phyloP scores from a whole-genome alignment of 192 early-diverging fungal species.

The Rhizophlyctis rosea region DNA sequence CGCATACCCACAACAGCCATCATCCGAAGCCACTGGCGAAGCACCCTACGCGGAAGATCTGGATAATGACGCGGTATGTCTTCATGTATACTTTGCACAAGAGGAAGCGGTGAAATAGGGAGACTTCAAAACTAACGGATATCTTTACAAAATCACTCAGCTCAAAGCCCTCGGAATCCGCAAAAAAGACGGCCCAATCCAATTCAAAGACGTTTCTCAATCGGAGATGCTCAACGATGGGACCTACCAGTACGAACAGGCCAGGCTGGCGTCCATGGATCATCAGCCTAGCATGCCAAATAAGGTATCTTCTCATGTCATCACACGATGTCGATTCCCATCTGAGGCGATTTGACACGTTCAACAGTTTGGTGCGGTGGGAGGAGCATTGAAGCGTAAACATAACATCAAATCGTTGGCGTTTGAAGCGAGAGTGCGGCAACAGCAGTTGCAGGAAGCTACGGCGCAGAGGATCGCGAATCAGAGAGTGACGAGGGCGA shows the following conservation, averaged over 20 bases:
- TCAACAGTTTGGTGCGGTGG: neutral
- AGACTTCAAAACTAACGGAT: neutral
- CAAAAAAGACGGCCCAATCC: neutral
- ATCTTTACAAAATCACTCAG: neutral
- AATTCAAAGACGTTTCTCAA: conserved; percentile 16
- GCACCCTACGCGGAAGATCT: conserved; percentile 2
- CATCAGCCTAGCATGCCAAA: neutral
- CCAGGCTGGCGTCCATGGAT: neutral
- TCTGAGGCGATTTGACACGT: neutral
- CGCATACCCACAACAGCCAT: neutral
- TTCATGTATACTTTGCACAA: neutral
- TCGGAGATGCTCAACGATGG: conserved; percentile 6
- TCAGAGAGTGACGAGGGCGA: conserved; percentile 9
- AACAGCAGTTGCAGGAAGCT: conserved; percentile 5
- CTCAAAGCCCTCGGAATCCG: conserved; percentile 6
- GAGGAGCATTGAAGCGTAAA: conserved; percentile 26
- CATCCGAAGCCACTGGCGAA: too few species aligned
- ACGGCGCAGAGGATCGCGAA: conserved; percentile 12
- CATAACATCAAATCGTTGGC: conserved; percentile 30
- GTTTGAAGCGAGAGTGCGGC: conserved; percentile 12
- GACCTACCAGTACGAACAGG: neutral
- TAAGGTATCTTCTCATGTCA: neutral
- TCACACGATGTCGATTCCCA: conserved; percentile 1
- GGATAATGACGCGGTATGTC: neutral
- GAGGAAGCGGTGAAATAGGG: neutral